Evolutionary conservation across 371 early-diverging fungal genomes (phyloP).

Genomic region (Vairimorpha necatrix): DNA sequence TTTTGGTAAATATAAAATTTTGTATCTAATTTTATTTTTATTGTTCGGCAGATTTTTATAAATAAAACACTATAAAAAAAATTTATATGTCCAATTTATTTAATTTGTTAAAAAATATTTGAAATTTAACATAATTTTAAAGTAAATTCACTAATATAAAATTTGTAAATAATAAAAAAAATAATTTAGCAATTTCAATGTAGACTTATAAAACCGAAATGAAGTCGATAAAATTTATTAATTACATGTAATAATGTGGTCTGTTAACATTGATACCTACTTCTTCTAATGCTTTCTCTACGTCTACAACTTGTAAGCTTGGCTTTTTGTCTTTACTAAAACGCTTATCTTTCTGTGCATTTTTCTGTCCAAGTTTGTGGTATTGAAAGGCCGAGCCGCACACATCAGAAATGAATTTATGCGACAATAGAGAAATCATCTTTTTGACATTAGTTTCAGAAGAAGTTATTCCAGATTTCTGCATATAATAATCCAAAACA

Average conservation of each 20-base stretch:
- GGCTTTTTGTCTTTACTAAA: constrained; percentile 63
- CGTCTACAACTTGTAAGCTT: constrained; percentile 62
- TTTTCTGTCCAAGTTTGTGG: constrained; percentile 64
- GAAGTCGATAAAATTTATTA: constrained; percentile 11
- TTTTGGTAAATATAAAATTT: not conserved
- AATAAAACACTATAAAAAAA: not conserved
- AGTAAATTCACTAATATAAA: too few relatives aligned
- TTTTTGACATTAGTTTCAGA: constrained; percentile 66
- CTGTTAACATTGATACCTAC: constrained; percentile 62
- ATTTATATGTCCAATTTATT: too few relatives aligned
- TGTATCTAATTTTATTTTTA: not conserved
- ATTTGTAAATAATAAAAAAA: too few relatives aligned
- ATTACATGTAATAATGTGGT: constrained; percentile 63
- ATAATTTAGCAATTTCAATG: too few relatives aligned
- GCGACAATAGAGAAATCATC: constrained; percentile 61
- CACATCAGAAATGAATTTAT: constrained; percentile 65
- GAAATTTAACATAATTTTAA: too few relatives aligned
- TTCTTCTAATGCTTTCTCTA: constrained; percentile 65
- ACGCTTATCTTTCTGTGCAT: constrained; percentile 65
- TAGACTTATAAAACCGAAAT: too few relatives aligned
- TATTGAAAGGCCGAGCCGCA: constrained; percentile 62
- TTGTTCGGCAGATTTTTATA: constrained; percentile 19
- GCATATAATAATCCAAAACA: constrained; percentile 84
- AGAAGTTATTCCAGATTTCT: constrained; percentile 81
- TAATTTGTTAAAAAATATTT: not conserved